Base-by-base conservation (phyloP, 2,329 filamentous ascomycete species). In the Xylariaceae sp. region DNA sequence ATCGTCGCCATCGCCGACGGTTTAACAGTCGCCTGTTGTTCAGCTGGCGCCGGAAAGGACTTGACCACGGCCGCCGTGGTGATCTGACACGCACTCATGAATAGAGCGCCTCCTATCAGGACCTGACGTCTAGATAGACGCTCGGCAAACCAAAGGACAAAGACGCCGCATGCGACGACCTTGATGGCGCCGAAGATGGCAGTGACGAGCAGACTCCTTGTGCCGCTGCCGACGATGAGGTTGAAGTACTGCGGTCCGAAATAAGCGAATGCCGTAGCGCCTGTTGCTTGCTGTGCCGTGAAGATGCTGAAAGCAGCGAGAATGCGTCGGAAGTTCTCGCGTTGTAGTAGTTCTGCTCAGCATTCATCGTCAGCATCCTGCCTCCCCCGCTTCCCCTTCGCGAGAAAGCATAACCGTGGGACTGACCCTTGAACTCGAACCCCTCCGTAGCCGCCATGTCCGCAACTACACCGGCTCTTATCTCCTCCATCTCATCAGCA, bases 171-270 rank as follows among this genome's bases (percentile, higher is more conserved):
- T 8, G 76, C 75, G 3, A 71, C 62, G 11, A 81, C 77, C 60
- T 81, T 81, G 55, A 80, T 69, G 2, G 74, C 75, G 9, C 78
- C 78, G 59, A 80, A 81, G 51, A 80, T 76, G 3, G 75, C 78
- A 0, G 76, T 80, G 6, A 81, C 63, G 0, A 81, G 64, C 4
- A 81, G 69, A 43, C 72, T 72, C 37, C 70, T 67, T 44, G 75
- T 70, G 0, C 71, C 73, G 26, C 47, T 57, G 9, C 75, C 76
- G 11, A 79, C 75, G 6, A 80, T 71, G 0, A 79, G 67, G 26
- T 73, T 73, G 64, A 81, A 80, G 65, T 79, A 80, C 60, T 81
- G 78, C 4, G 78, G 77, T 0, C 76, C 76, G 51, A 79, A 80
- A 65, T 80, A 80, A 9, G 77, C 77, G 60, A 80, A 74, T 0